Conservation (phyloP, 768 basidiomycete species). For the Mycena galopus region DNA sequence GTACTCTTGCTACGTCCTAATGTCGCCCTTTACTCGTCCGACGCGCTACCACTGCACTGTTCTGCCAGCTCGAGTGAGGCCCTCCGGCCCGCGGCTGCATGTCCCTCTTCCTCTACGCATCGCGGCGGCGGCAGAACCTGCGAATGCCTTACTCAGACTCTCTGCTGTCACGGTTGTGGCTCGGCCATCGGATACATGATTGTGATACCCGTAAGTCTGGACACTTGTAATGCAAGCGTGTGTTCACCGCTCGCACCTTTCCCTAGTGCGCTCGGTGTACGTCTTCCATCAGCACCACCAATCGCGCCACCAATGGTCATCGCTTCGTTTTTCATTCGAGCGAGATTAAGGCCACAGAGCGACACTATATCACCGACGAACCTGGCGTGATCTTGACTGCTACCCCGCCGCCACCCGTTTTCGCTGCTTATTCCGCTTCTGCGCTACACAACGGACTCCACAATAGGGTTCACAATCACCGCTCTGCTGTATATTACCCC, state of each 20-base stretch:
- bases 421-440: conserved; percentile 37
- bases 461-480: conserved; percentile 16
- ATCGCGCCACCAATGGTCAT: conserved; percentile 85
- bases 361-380: conserved; percentile 74
- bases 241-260: conserved; percentile 8
- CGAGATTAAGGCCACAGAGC: conserved; percentile 73
- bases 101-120: conserved; percentile 50
- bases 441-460: conserved; percentile 26
- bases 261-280: conserved; percentile 78
- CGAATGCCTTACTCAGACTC: conserved; percentile 86
- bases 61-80: conserved; percentile 68
- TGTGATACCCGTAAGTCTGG: conserved; percentile 69
- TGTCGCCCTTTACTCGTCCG: conserved; percentile 86
- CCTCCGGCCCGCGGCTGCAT: conserved; percentile 51
- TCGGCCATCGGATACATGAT: conserved; percentile 84
- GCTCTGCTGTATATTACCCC: conserved; percentile 25
- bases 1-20: conserved; percentile 86
- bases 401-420: conserved; percentile 17
- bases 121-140: conserved; percentile 70
- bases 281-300: conserved; percentile 72
- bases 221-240: conserved; percentile 9
- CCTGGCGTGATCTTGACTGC: conserved; percentile 65
- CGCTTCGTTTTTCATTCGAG: conserved; percentile 89
- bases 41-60: conserved; percentile 83
- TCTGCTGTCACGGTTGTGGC: conserved; percentile 87